Evolutionary conservation across 441 rosid species (phyloP), one percentile per base, ranked within the genome.

Genomic region (Populus trichocarpa): DNA sequence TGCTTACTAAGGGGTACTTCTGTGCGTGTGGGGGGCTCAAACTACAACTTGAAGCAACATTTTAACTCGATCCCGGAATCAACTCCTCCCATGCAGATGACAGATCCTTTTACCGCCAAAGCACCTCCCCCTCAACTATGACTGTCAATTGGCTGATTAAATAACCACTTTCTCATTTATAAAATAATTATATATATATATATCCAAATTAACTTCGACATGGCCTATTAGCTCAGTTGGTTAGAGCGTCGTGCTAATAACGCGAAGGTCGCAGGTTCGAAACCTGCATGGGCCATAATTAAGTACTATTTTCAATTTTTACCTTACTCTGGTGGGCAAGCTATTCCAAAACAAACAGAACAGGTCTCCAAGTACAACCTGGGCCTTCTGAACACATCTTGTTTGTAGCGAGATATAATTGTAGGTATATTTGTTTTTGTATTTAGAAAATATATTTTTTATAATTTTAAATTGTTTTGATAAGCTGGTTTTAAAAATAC

Each of bases 161-260:
- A 9, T 38, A 8, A 38, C 42, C 2, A 6, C 2, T 1, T 8
- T 8, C 0, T 36, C 38, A 7, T 6, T 35, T 6, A 35, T 6
- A 1, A 35, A 35, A 2, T 0, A 2, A 3, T 2, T 12, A 3
- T 42, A 3, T 42, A 13, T 11, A 11, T 40, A 10, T 32, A 33
- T 33, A 33, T 5, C 35, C 0, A 33, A 33, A 1, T 33, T 33
- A 5, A 33, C 35, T 6, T 6, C 0, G 0, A 33, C 2, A 6
- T 20, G 93, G 89, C 90, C 89, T 86, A 86, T 88, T 91, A 90
- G 92, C 94, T 90, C 92, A 89, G 94, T 11, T 89, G 98, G 93
- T 90, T 90, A 93, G 92, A 92, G 91, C 89, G 91, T 90, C 88
- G 88, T 91, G 93, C 95, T 92, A 94, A 94, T 90, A 93, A 90